A percentile compares a stretch with the other conserved stretches of the same genome.
Evolutionary conservation across 805 yeast genomes (phyloP).

Genomic region (Kazachstania africana): DNA sequence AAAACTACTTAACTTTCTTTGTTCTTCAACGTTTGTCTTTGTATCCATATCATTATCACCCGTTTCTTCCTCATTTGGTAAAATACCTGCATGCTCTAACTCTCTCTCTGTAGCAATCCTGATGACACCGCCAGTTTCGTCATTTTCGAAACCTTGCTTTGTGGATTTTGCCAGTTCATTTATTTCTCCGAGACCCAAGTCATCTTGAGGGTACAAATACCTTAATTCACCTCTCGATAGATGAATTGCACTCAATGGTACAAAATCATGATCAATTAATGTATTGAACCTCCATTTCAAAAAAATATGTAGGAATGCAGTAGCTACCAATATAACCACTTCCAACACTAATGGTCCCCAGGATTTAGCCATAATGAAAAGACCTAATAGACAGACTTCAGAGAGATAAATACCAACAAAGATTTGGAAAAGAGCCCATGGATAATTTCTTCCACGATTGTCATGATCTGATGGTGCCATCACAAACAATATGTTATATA

Average conservation of each 20-base stretch:
- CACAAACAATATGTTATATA: slow-evolving; percentile 56
- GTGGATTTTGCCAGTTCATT: slow-evolving; percentile 35
- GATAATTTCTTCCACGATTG: slow-evolving; percentile 62
- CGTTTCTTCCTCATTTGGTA: slow-evolving; percentile 7
- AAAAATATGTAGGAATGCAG: slow-evolving; percentile 48
- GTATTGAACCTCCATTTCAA: slow-evolving; percentile 38
- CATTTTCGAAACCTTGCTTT: slow-evolving; percentile 12
- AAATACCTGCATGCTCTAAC: slow-evolving; percentile 20
- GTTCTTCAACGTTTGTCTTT: not conserved
- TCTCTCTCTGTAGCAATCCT: slow-evolving; percentile 22
- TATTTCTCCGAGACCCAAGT: slow-evolving; percentile 54
- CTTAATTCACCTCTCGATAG: slow-evolving; percentile 30
- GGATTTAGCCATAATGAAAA: slow-evolving; percentile 65
- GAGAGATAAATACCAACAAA: slow-evolving; percentile 63
- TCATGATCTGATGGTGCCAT: slow-evolving; percentile 41
- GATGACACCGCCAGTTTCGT: slow-evolving; percentile 17
- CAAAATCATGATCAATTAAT: slow-evolving; percentile 51
- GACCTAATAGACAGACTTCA: slow-evolving; percentile 55
- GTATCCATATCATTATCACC: not conserved
- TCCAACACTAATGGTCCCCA: slow-evolving; percentile 73
- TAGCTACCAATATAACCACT: slow-evolving; percentile 43
- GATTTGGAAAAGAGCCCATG: slow-evolving; percentile 58
- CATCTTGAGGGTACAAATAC: slow-evolving; percentile 45
- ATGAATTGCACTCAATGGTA: slow-evolving; percentile 49
- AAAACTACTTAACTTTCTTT: slow-evolving; percentile 3